phyloP scores from a whole-genome alignment of 164 flowering plant species.

The Umbellularia californica region DNA sequence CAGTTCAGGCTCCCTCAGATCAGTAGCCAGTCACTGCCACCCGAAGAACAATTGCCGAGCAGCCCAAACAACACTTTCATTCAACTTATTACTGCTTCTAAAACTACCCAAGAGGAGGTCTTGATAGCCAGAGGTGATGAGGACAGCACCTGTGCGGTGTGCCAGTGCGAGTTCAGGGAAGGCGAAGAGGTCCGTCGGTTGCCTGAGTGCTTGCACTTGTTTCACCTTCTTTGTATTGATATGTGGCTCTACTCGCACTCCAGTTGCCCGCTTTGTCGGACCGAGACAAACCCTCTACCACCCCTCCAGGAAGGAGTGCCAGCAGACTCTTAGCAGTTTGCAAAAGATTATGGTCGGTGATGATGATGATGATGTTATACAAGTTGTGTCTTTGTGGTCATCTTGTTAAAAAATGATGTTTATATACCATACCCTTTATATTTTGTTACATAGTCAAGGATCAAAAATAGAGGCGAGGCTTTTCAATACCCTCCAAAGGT shows the following conservation, averaged over 20 bases:
- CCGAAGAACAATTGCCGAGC: neutral
- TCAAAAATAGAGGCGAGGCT: no score
- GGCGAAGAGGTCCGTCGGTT: slow-evolving; percentile 43
- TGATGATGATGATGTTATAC: no score
- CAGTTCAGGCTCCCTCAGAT: neutral
- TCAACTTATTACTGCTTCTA: slow-evolving; percentile 6
- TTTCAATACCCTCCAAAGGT: no score
- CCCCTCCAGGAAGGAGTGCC: neutral
- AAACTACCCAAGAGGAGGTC: slow-evolving; percentile 27
- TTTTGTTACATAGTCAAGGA: no score
- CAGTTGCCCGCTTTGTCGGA: slow-evolving; percentile 68
- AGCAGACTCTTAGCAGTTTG: neutral
- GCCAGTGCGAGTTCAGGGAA: slow-evolving; percentile 55
- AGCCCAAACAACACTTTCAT: slow-evolving; percentile 4
- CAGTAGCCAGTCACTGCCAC: neutral
- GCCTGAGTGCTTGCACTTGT: slow-evolving; percentile 56
- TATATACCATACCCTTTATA: no score
- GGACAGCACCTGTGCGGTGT: slow-evolving; percentile 50
- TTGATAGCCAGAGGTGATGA: slow-evolving; percentile 12
- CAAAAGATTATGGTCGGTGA: no score
- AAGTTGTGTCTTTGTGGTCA: no score
- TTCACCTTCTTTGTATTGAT: slow-evolving; percentile 59
- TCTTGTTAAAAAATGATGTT: no score
- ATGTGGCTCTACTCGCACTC: slow-evolving; percentile 76
- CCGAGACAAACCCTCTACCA: slow-evolving; percentile 21